These are phyloP conservation scores for Lachnellula hyalina DNA, from an alignment of 2,329 filamentous ascomycete genomes.

Conservation along the genomic window DNA sequence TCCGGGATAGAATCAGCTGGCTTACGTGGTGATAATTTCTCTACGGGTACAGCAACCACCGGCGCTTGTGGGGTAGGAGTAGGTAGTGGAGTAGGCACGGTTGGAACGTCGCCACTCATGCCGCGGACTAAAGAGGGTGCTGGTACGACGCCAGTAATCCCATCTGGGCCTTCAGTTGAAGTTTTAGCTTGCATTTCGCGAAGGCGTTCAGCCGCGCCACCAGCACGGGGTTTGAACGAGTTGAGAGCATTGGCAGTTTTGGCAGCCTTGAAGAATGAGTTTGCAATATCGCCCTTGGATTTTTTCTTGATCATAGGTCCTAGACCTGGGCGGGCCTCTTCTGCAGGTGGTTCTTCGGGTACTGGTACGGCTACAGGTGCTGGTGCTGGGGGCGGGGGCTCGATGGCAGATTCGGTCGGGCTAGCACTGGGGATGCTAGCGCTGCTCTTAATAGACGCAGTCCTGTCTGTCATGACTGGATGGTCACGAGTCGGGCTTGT, in stretches of 20 bases:
- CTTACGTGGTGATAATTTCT: slow-evolving; percentile 23
- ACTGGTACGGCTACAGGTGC: slow-evolving; percentile 3
- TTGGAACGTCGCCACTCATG: slow-evolving; percentile 35
- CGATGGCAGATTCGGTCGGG: neutral
- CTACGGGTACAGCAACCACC: slow-evolving; percentile 4
- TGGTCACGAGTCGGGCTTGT: slow-evolving; percentile 5
- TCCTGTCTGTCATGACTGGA: slow-evolving; percentile 3
- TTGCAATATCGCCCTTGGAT: slow-evolving; percentile 67
- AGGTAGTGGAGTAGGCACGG: slow-evolving; percentile 27
- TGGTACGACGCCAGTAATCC: slow-evolving; percentile 82
- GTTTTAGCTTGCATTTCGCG: slow-evolving; percentile 47
- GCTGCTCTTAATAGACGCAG: slow-evolving; percentile 8
- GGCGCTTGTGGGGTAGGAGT: neutral
- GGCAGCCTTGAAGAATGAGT: slow-evolving; percentile 74
- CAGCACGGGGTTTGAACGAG: slow-evolving; percentile 80
- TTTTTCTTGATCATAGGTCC: slow-evolving; percentile 86
- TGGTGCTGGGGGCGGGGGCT: slow-evolving; percentile 5
- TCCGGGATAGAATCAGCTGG: slow-evolving; percentile 43
- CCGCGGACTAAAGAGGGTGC: slow-evolving; percentile 55
- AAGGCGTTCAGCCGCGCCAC: slow-evolving; percentile 78
- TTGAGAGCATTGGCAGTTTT: slow-evolving; percentile 52
- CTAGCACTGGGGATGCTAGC: slow-evolving; percentile 2
- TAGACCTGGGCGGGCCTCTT: slow-evolving; percentile 62
- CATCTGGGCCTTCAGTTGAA: slow-evolving; percentile 67
- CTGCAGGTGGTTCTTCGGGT: slow-evolving; percentile 12